Percentiles rank a stretch among this genome's conserved stretches.
Conservation (phyloP, 2,329 filamentous ascomycete genomes). For the Diplodia seriata region DNA sequence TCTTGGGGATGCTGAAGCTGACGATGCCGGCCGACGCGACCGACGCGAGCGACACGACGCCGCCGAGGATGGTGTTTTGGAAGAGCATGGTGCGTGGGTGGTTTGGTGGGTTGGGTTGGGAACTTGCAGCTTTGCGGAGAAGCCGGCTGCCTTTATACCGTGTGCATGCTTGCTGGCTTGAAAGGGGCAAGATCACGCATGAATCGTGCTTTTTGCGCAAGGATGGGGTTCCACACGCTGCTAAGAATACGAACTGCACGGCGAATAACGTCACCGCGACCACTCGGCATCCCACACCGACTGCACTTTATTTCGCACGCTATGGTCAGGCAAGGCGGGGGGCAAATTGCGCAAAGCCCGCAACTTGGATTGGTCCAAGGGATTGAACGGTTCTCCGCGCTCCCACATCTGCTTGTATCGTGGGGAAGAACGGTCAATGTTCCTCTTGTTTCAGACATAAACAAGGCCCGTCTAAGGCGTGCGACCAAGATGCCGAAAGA, state of each 20-base stretch:
- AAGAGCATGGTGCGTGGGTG: conserved; percentile 3
- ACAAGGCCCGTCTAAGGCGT: background rate
- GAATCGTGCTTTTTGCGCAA: conserved; percentile 2
- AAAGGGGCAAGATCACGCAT: conserved; percentile 21
- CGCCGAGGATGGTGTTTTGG: conserved; percentile 17
- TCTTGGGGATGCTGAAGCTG: conserved; percentile 22
- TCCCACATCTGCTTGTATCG: background rate
- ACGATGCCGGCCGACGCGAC: conserved; percentile 22
- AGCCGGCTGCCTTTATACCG: background rate
- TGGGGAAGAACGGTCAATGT: background rate
- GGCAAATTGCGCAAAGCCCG: background rate
- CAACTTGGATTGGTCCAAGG: background rate
- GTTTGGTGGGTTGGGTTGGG: background rate
- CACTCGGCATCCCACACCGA: background rate
- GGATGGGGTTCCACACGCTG: conserved; percentile 3
- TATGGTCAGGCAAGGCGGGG: background rate
- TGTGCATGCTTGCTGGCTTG: background rate
- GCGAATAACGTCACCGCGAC: conserved; percentile 5
- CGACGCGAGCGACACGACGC: conserved; percentile 20
- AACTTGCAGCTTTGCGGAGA: background rate
- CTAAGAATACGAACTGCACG: conserved; percentile 8
- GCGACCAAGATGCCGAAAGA: background rate
- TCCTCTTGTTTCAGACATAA: background rate
- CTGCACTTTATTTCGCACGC: background rate
- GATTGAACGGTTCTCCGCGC: background rate